A percentile compares a stretch with the other conserved stretches of the same genome.
Evolutionary conservation across 2,329 filamentous ascomycete species (phyloP).

Genomic region (Fonsecaea pugnacius): DNA sequence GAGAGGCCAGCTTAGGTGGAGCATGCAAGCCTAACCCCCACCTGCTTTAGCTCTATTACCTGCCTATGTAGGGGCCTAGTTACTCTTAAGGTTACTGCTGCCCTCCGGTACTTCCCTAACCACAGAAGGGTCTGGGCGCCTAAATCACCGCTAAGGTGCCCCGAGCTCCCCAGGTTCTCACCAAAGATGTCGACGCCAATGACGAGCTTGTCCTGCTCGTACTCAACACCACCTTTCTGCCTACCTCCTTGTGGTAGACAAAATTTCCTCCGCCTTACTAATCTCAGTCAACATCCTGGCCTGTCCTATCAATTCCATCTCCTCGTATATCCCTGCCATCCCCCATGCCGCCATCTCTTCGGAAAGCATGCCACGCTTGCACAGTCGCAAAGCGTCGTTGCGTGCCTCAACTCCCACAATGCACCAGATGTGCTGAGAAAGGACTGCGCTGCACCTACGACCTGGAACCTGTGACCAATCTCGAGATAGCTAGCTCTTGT

Average conservation of each 20-base stretch:
- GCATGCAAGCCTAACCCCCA: neutral
- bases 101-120: neutral
- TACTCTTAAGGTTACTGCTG: too few relatives aligned
- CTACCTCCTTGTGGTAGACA: too few relatives aligned
- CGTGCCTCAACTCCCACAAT: slow-evolving; percentile 57
- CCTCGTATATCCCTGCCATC: neutral
- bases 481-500: neutral
- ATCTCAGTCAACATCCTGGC: neutral
- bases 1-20: neutral
- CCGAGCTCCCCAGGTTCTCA: too few relatives aligned
- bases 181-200: too few relatives aligned
- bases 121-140: neutral
- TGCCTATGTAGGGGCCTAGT: too few relatives aligned
- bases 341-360: slow-evolving; percentile 36
- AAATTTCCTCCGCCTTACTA: neutral
- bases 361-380: slow-evolving; percentile 63
- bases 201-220: too few relatives aligned
- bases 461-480: slow-evolving; percentile 33
- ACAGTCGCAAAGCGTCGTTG: slow-evolving; percentile 63
- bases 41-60: too few relatives aligned
- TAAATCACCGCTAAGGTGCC: neutral
- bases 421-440: slow-evolving; percentile 58
- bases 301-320: neutral
- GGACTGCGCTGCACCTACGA: slow-evolving; percentile 55
- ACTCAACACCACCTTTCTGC: too few relatives aligned